Percentiles rank a stretch among this genome's conserved stretches.
Evolutionary conservation across 2,329 filamentous ascomycete genomes (phyloP).

Genomic region (Stagonosporopsis chrysanthemi): DNA sequence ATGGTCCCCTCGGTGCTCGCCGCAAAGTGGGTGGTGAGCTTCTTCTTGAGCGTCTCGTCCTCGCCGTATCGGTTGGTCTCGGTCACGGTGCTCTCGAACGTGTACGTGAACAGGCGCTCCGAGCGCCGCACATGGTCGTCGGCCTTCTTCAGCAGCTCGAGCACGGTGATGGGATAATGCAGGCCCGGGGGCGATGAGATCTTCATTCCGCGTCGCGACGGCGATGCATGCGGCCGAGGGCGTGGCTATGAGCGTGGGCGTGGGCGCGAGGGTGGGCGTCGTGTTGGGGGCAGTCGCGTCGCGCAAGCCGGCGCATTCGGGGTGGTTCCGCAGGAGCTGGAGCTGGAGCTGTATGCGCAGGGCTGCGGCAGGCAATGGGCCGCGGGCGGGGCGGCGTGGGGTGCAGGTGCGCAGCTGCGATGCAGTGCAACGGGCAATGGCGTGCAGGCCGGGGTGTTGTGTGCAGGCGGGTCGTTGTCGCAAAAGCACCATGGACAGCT

Average conservation of each 20-base stretch:
- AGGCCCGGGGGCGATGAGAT: slow-evolving; percentile 62
- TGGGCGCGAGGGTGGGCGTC: slow-evolving; percentile 4
- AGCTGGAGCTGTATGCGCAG: background rate
- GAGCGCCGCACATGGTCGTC: slow-evolving; percentile 79
- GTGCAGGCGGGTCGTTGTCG: slow-evolving; percentile 8
- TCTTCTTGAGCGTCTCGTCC: slow-evolving; percentile 71
- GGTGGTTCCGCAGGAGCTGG: slow-evolving; percentile 17
- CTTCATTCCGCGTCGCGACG: slow-evolving; percentile 53
- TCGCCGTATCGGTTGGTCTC: slow-evolving; percentile 76
- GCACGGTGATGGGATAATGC: slow-evolving; percentile 93
- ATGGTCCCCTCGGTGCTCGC: slow-evolving; percentile 83
- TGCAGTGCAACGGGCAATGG: slow-evolving; percentile 13
- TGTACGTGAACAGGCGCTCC: slow-evolving; percentile 84
- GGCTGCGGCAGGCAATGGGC: background rate
- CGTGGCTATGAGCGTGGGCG: slow-evolving; percentile 13
- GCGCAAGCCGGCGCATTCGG: slow-evolving; percentile 46
- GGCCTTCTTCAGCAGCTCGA: slow-evolving; percentile 77
- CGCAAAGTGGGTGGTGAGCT: slow-evolving; percentile 80
- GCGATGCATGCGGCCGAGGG: slow-evolving; percentile 41
- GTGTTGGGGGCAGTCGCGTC: slow-evolving; percentile 35
- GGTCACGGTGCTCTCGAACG: slow-evolving; percentile 76
- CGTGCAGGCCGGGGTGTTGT: slow-evolving; percentile 8
- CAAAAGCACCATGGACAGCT: slow-evolving; percentile 4
- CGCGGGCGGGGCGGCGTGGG: background rate
- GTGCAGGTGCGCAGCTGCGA: slow-evolving; percentile 10